phyloP scores from a whole-genome alignment of 1,139 yeast genomes.

The Meyerozyma carpophila region DNA sequence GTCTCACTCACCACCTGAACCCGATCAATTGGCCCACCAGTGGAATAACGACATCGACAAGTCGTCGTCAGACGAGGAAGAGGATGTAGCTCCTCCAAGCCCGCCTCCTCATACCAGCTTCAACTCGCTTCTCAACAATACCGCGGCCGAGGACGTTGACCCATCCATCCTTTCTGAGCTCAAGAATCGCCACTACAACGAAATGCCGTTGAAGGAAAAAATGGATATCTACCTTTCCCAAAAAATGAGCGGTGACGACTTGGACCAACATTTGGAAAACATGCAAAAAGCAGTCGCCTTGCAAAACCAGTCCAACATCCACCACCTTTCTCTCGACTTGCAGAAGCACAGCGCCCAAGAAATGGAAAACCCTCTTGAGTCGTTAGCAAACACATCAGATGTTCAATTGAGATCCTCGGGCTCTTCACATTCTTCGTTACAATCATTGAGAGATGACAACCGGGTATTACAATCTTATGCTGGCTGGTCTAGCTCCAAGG shows the following conservation, averaged over 20 bases:
- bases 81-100: slow-evolving; percentile 25
- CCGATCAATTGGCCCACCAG: slow-evolving; percentile 1
- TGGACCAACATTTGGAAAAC: slow-evolving; percentile 33
- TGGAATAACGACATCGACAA: slow-evolving; percentile 4
- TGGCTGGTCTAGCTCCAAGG: slow-evolving; percentile 19
- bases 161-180: slow-evolving; percentile 17
- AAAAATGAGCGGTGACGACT: slow-evolving; percentile 17
- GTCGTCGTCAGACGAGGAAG: slow-evolving; percentile 14
- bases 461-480: slow-evolving; percentile 25
- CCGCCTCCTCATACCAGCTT: slow-evolving; percentile 26
- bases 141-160: slow-evolving; percentile 17
- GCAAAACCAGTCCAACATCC: slow-evolving; percentile 31
- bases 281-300: slow-evolving; percentile 23
- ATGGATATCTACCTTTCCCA: slow-evolving; percentile 28
- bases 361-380: slow-evolving; percentile 32
- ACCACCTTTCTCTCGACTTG: slow-evolving; percentile 29
- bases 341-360: slow-evolving; percentile 17
- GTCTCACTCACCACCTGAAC: slow-evolving; percentile 1
- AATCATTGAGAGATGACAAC: slow-evolving; percentile 34
- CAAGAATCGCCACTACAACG: slow-evolving; percentile 20
- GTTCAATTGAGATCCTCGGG: slow-evolving; percentile 28
- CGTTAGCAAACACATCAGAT: slow-evolving; percentile 26
- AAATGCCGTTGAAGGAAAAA: slow-evolving; percentile 35
- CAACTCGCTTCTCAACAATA: slow-evolving; percentile 11
- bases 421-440: slow-evolving; percentile 42